Evolutionary conservation across 345 rosid genomes (phyloP).

Genomic region (Aethionema arabicum): DNA sequence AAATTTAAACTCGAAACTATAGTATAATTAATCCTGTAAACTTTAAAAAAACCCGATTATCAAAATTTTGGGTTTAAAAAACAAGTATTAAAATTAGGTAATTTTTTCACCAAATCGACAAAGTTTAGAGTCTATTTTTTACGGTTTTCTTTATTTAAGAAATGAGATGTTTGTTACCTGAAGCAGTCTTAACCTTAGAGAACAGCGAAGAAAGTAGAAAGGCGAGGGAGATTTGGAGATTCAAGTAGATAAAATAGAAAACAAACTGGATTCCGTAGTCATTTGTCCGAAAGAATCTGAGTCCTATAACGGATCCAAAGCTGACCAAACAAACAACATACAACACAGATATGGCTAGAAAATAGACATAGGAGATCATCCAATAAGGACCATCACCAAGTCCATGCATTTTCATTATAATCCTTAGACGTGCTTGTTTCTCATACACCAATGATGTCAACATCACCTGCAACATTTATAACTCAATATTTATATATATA

Average conservation of each 20-base stretch:
- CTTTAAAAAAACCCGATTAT: neutral
- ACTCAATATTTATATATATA: constrained; percentile 48
- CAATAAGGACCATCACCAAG: constrained; percentile 34
- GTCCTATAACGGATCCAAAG: constrained; percentile 73
- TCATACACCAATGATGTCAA: constrained; percentile 37
- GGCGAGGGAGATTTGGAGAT: constrained; percentile 69
- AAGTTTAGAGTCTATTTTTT: too few species aligned
- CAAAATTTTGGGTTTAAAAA: neutral
- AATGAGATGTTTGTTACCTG: constrained; percentile 47
- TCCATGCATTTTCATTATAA: constrained; percentile 93
- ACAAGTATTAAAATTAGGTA: too few species aligned
- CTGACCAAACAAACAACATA: constrained; percentile 65
- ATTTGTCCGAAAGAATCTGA: constrained; percentile 67
- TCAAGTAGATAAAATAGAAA: constrained; percentile 58
- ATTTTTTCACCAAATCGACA: too few species aligned
- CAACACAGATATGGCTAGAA: constrained; percentile 50
- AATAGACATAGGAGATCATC: constrained; percentile 72
- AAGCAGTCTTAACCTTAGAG: constrained; percentile 62
- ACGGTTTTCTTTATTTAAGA: too few species aligned
- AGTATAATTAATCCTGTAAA: too few species aligned
- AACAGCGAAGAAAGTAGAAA: constrained; percentile 59
- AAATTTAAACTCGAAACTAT: too few species aligned
- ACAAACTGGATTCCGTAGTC: constrained; percentile 62
- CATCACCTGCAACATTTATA: constrained; percentile 25
- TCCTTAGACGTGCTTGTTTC: constrained; percentile 62